A percentile compares a stretch with the other conserved stretches of the same genome.
Conservation (phyloP, 495 filamentous ascomycete genomes). For the Neurospora sp. region DNA sequence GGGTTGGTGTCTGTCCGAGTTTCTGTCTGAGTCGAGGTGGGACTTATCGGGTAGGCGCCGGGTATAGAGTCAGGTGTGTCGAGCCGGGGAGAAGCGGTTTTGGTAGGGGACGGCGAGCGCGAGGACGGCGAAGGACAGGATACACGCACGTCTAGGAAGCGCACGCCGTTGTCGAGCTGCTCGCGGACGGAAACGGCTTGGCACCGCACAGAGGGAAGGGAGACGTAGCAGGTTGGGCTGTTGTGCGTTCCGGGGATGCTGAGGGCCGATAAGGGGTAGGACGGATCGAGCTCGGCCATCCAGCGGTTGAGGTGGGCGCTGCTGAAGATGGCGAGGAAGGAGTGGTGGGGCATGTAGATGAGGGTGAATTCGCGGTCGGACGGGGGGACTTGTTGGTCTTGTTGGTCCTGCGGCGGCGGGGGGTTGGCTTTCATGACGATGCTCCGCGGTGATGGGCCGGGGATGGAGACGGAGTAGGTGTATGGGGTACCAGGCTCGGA, state of each 20-base stretch:
- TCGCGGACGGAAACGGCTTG: constrained; percentile 66
- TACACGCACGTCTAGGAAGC: constrained; percentile 86
- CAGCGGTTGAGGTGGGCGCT: constrained; percentile 60
- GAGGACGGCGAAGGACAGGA: constrained; percentile 20
- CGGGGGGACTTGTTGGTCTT: not conserved
- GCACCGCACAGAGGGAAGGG: constrained; percentile 87
- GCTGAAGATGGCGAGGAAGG: constrained; percentile 68
- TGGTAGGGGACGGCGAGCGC: constrained; percentile 21
- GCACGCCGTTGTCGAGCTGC: constrained; percentile 83
- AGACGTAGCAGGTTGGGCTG: constrained; percentile 69
- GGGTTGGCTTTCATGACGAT: not conserved
- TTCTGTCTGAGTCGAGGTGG: constrained; percentile 31
- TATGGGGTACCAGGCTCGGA: constrained; percentile 21
- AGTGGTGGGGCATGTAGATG: constrained; percentile 54
- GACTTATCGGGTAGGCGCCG: constrained; percentile 36
- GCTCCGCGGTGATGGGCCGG: constrained; percentile 20
- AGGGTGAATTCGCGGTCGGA: constrained; percentile 50
- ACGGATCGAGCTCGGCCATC: constrained; percentile 66
- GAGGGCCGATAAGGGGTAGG: constrained; percentile 63
- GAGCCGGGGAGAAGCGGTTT: not conserved
- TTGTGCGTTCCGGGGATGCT: constrained; percentile 97
- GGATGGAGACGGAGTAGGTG: constrained; percentile 30
- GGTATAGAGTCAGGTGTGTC: constrained; percentile 43
- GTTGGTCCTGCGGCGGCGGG: not conserved
- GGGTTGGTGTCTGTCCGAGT: not conserved